These are phyloP conservation scores for Candida yuanshanica DNA, from an alignment of 805 yeast genomes.

Conservation along the genomic window DNA sequence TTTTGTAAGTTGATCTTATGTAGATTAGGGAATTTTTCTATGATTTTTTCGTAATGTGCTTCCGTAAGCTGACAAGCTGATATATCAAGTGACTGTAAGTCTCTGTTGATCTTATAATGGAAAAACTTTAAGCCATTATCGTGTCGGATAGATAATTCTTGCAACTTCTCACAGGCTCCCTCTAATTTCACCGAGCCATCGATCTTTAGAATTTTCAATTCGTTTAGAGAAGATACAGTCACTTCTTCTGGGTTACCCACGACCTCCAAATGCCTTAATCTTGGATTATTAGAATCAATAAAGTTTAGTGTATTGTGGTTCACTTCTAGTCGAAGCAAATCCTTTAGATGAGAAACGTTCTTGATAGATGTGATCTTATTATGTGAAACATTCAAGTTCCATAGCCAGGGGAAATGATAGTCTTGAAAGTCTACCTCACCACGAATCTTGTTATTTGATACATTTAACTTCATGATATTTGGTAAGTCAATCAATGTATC, in stretches of 20 bases:
- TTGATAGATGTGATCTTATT: constrained; percentile 10
- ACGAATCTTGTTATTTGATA: constrained; percentile 30
- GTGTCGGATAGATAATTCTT: not conserved
- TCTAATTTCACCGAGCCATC: constrained; percentile 4
- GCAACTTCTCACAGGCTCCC: constrained; percentile 4
- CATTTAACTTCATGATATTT: constrained; percentile 29
- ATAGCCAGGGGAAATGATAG: constrained; percentile 12
- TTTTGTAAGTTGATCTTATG: constrained; percentile 5
- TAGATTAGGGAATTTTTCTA: constrained; percentile 6
- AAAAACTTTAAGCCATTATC: constrained; percentile 1
- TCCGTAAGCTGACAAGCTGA: constrained; percentile 4
- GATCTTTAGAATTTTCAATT: constrained; percentile 2
- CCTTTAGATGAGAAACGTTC: not conserved
- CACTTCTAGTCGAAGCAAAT: not conserved
- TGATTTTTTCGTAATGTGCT: not conserved
- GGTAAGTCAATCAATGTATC: constrained; percentile 19
- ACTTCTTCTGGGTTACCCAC: not conserved
- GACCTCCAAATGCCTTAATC: not conserved
- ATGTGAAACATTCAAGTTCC: constrained; percentile 9
- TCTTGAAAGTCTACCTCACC: constrained; percentile 7
- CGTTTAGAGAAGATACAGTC: not conserved
- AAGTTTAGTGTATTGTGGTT: constrained; percentile 1
- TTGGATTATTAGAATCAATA: not conserved
- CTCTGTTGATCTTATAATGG: constrained; percentile 1
- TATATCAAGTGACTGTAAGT: constrained; percentile 1